These are phyloP conservation scores for Talaromyces amestolkiae DNA, from an alignment of 2,329 filamentous ascomycete genomes.

Conservation along the genomic window DNA sequence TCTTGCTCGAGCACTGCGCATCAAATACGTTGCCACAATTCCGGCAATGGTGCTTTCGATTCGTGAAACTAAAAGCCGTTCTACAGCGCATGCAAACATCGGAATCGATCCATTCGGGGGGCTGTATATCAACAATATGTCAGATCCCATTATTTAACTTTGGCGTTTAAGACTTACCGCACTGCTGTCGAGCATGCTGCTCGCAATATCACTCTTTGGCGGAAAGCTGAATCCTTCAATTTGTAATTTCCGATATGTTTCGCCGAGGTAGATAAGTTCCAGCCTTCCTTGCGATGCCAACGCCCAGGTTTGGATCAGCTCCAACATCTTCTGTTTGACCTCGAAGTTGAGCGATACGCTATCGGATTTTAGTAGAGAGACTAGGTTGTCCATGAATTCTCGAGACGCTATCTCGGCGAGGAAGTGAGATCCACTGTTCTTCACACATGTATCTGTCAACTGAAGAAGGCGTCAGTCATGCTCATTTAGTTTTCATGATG, in stretches of 20 bases:
- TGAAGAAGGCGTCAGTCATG: constrained; percentile 29
- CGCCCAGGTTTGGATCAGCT: constrained; percentile 91
- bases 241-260: constrained; percentile 80
- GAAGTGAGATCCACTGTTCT: constrained; percentile 96
- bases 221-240: constrained; percentile 86
- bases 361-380: constrained; percentile 80
- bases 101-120: constrained; percentile 95
- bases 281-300: constrained; percentile 80
- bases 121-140: constrained; percentile 51
- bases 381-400: constrained; percentile 97
- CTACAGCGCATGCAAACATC: constrained; percentile 98
- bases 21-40: constrained; percentile 99
- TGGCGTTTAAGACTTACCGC: constrained; percentile 62
- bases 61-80: constrained; percentile 93
- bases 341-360: constrained; percentile 75
- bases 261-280: constrained; percentile 80
- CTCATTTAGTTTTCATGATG: neutral
- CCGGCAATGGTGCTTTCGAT: constrained; percentile 95
- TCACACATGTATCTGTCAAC: constrained; percentile 97
- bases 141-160: neutral
- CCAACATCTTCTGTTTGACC: constrained; percentile 85
- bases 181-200: constrained; percentile 95
- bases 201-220: constrained; percentile 79
- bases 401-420: constrained; percentile 90
- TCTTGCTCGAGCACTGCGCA: constrained; percentile 88